Base-by-base conservation (phyloP, 768 basidiomycete species). In the Boletus eberwhitei region DNA sequence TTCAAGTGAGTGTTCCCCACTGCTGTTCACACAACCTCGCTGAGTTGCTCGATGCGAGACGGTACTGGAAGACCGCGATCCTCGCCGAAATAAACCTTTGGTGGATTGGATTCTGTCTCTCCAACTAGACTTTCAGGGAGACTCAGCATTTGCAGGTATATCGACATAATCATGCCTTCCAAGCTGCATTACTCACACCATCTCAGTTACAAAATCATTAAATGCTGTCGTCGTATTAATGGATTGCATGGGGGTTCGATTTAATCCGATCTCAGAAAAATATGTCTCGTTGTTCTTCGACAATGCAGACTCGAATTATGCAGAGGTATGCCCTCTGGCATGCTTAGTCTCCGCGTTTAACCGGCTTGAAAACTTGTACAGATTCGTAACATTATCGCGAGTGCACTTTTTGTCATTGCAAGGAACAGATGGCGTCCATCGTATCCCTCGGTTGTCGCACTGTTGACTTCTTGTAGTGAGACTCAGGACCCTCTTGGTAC, bases 81-180 rank as follows among this genome's bases (percentile, higher is more conserved):
- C 90, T 38, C 86, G 93, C 22, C 81, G 93, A 21, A 84, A 82
- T 59, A 73, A 83, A 54, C 79, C 82, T 12, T 65, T 97, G 37
- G 77, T 93, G 19, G 79, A 89, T 57, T 95, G 90, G 84, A 83
- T 93, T 53, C 64, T 88, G 32, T 75, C 80, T 19, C 76, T 93
- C 3, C 86, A 88, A 2, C 74, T 93, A 5, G 93, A 97, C 59
- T 91, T 95, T 68, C 80, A 82, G 35, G 82, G 86, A 43, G 89
- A 90, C 59, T 96, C 92, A 29, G 90, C 91, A 3, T 97, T 97
- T 68, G 81, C 86, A 59, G 87, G 92, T 90, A 73, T 66, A 83
- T 75, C 34, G 19, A 32, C 36, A 32, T 39, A 39, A 58, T 19
- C 44, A 19, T 21, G 39, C 16, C 7, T 11, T 24, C 13, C 12